These are phyloP conservation scores for Magnaporthiopsis rhizophila DNA, from an alignment of 2,329 filamentous ascomycete genomes.

Conservation along the genomic window DNA sequence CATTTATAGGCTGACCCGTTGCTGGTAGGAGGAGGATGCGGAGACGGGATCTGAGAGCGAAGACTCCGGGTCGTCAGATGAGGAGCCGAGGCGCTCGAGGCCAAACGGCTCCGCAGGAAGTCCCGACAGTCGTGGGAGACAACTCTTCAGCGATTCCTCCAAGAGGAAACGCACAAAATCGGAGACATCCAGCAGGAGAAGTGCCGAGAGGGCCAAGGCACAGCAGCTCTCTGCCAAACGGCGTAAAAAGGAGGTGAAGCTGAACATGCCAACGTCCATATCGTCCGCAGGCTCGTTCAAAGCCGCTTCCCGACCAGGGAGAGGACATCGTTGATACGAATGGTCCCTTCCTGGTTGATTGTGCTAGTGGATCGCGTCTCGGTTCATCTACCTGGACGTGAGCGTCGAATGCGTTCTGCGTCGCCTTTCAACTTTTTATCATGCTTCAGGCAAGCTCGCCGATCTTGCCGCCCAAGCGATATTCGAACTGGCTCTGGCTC, in stretches of 20 bases:
- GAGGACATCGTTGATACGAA: background rate
- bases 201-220: constrained; percentile 37
- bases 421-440: background rate
- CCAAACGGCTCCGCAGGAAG: constrained; percentile 1
- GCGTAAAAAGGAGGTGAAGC: constrained; percentile 57
- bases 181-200: constrained; percentile 29
- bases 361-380: background rate
- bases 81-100: constrained; percentile 15
- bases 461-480: background rate
- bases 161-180: constrained; percentile 13
- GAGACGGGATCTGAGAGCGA: constrained; percentile 27
- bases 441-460: background rate
- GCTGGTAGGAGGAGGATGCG: background rate
- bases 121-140: background rate
- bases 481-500: too few species aligned
- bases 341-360: background rate
- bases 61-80: constrained; percentile 27
- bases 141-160: background rate
- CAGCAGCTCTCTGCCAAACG: constrained; percentile 48
- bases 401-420: background rate
- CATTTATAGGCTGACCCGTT: background rate
- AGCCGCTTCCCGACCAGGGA: background rate
- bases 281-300: constrained; percentile 28
- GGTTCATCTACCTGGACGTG: background rate
- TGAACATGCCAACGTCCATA: constrained; percentile 55